Evolutionary conservation across 1,284 basidiomycete genomes (phyloP).

Genomic region (Inonotus hispidus): DNA sequence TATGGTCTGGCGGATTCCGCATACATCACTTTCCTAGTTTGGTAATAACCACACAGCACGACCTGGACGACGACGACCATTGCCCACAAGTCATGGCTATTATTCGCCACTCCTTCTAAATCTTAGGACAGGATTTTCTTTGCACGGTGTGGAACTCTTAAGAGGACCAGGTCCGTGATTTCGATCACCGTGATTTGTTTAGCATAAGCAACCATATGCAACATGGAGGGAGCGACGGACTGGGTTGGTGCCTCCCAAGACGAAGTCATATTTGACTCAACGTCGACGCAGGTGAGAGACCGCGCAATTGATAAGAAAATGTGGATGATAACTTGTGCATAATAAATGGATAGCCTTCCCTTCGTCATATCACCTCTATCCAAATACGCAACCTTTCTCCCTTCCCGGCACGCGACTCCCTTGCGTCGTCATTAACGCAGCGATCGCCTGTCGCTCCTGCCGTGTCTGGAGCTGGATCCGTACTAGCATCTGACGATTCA

Average conservation of each 20-base stretch:
- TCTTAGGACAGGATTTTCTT: neutral
- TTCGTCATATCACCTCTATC: conserved; percentile 69
- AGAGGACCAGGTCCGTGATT: too few relatives aligned
- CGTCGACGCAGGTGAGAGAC: neutral
- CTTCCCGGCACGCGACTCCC: conserved; percentile 70
- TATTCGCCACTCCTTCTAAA: neutral
- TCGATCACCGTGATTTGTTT: too few relatives aligned
- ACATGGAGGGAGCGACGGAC: neutral
- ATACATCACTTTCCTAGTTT: neutral
- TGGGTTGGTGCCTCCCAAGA: neutral
- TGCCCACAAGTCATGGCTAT: neutral
- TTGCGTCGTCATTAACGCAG: conserved; percentile 65
- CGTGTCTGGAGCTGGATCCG: conserved; percentile 40
- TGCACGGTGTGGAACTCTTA: too few relatives aligned
- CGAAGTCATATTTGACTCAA: neutral
- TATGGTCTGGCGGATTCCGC: too few relatives aligned
- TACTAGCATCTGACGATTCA: conserved; percentile 61
- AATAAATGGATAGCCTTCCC: conserved; percentile 44
- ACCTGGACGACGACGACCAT: neutral
- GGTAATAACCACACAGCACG: neutral
- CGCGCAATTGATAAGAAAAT: neutral
- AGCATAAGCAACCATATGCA: neutral
- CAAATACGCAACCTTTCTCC: conserved; percentile 78
- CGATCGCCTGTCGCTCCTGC: conserved; percentile 36
- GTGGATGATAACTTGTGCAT: neutral